Conservation (phyloP, 2,329 filamentous ascomycete genomes). For the Ilyonectria destructans region DNA sequence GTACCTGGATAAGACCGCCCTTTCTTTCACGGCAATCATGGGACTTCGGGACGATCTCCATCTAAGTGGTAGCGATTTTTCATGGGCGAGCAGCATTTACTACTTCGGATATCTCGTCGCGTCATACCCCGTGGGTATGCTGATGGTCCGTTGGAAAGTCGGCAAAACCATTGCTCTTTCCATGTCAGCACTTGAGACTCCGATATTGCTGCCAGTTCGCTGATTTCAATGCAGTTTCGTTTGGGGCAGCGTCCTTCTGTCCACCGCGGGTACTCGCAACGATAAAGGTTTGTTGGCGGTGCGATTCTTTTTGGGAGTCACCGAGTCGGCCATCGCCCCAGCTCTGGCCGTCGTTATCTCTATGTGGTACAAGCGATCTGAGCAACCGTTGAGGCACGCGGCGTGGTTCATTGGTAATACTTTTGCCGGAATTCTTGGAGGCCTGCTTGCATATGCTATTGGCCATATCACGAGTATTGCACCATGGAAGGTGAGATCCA, state of each 20-base stretch:
- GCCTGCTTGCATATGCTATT: constrained; percentile 51
- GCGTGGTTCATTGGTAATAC: constrained; percentile 56
- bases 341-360: constrained; percentile 50
- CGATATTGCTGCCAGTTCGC: neutral
- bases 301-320: constrained; percentile 54
- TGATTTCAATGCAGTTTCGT: constrained; percentile 19
- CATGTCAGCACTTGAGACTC: constrained; percentile 26
- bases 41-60: constrained; percentile 62
- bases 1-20: constrained; percentile 73
- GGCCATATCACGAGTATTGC: constrained; percentile 47
- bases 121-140: constrained; percentile 47
- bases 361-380: constrained; percentile 56
- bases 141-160: constrained; percentile 48
- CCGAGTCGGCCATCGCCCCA: constrained; percentile 52
- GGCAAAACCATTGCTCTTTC: constrained; percentile 47
- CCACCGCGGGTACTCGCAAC: constrained; percentile 58
- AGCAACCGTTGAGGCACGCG: constrained; percentile 51
- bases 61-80: constrained; percentile 67
- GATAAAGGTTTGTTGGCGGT: constrained; percentile 48
- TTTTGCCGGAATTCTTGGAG: constrained; percentile 49
- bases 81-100: constrained; percentile 67
- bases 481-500: constrained; percentile 51
- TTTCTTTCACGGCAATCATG: constrained; percentile 68
- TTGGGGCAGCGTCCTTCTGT: constrained; percentile 62
- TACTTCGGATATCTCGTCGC: constrained; percentile 66